These are phyloP conservation scores for Tuber melanosporum DNA, from an alignment of 495 filamentous ascomycete genomes.

Conservation along the genomic window DNA sequence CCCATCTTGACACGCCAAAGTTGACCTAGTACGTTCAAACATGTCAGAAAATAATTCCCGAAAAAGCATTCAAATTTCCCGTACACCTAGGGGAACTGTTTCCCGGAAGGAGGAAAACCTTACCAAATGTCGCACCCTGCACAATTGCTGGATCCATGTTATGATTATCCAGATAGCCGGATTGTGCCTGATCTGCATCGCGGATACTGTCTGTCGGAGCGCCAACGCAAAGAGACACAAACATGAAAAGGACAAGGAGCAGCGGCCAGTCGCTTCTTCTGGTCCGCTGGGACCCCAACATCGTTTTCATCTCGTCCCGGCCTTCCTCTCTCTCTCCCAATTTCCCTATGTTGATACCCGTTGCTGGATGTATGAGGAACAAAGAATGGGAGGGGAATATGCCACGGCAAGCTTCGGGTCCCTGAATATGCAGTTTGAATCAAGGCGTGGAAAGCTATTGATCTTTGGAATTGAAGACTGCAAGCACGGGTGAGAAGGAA, in stretches of 20 bases:
- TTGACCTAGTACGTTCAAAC: constrained; percentile 5
- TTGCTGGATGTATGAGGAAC: neutral
- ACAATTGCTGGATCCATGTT: constrained; percentile 48
- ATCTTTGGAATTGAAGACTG: neutral
- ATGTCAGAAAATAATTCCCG: constrained; percentile 33
- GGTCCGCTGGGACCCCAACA: neutral
- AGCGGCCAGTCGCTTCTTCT: neutral
- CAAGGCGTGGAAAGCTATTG: neutral
- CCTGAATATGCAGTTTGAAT: neutral
- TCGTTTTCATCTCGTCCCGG: neutral
- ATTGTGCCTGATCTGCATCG: constrained; percentile 47
- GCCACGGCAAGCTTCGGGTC: neutral
- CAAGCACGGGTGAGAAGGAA: neutral
- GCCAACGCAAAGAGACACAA: constrained; percentile 14
- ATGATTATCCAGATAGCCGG: constrained; percentile 47
- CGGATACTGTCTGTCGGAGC: constrained; percentile 43
- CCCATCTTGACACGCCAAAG: constrained; percentile 35
- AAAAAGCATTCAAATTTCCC: constrained; percentile 28
- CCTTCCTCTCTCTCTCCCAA: neutral
- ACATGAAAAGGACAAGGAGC: constrained; percentile 1
- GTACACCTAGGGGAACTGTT: neutral
- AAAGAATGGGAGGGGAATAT: constrained; percentile 1
- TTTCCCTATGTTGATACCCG: neutral
- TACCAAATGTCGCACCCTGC: constrained; percentile 42
- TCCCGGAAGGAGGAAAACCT: neutral